Conservation (phyloP, 2,329 filamentous ascomycete genomes). For the Talaromyces rugulosus region DNA sequence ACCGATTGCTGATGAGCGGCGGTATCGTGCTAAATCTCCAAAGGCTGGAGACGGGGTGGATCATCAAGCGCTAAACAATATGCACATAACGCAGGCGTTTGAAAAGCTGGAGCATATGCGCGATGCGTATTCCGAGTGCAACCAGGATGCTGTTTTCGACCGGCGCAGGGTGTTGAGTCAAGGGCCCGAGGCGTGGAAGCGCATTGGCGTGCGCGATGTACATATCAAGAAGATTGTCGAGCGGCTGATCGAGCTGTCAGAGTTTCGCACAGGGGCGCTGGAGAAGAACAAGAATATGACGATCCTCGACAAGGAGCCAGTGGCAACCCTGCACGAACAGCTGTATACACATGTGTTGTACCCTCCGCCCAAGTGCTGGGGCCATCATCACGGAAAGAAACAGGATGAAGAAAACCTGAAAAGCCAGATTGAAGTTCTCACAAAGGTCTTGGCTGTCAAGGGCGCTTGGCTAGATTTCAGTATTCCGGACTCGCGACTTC, state of each 20-base stretch:
- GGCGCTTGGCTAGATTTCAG: conserved; percentile 48
- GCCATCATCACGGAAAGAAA: conserved; percentile 13
- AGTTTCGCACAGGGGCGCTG: conserved; percentile 32
- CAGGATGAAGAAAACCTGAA: conserved; percentile 33
- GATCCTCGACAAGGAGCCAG: conserved; percentile 31
- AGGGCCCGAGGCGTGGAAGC: conserved; percentile 37
- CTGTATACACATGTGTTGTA: conserved; percentile 37
- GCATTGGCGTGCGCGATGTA: conserved; percentile 38
- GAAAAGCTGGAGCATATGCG: conserved; percentile 31
- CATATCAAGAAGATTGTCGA: conserved; percentile 29
- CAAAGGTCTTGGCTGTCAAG: conserved; percentile 37
- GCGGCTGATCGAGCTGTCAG: conserved; percentile 30
- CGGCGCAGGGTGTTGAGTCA: conserved; percentile 33
- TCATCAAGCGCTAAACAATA: conserved; percentile 18
- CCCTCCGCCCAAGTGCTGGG: conserved; percentile 23
- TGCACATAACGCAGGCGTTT: conserved; percentile 28
- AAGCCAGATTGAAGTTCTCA: conserved; percentile 43
- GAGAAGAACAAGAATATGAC: conserved; percentile 25
- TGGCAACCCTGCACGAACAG: conserved; percentile 27
- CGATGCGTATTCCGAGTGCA: conserved; percentile 33
- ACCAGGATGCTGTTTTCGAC: conserved; percentile 30
- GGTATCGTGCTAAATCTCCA: conserved; percentile 21
- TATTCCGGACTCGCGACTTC: conserved; percentile 42
- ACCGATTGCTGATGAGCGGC: conserved; percentile 35
- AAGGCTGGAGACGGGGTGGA: conserved; percentile 15